Conservation (phyloP, 169 alveolate species). For the Plasmodium adleri region DNA sequence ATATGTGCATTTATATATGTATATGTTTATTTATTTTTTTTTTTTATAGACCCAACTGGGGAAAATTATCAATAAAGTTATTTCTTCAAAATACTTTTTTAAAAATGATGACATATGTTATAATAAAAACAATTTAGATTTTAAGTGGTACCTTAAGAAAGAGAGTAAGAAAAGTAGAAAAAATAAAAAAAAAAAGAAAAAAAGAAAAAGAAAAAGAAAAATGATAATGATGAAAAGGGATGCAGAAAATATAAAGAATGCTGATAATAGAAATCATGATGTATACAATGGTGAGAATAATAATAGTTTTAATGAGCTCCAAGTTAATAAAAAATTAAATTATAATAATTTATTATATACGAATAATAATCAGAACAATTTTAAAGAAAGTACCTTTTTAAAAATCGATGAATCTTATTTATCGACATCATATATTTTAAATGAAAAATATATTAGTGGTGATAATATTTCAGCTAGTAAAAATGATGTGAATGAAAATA, state of each 20-base stretch:
- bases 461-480: neutral
- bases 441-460: neutral
- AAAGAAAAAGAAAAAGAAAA: conserved; percentile 1
- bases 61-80: conserved; percentile 72
- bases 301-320: neutral
- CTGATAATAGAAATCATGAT: neutral
- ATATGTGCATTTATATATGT: neutral
- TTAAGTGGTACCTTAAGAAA: conserved; percentile 34
- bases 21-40: neutral
- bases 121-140: conserved; percentile 45
- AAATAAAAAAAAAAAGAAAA: conserved; percentile 4
- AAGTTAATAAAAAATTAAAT: neutral
- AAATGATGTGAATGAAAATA: conserved; percentile 13
- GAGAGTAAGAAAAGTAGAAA: conserved; percentile 11
- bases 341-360: neutral
- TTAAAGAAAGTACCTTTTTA: neutral
- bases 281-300: neutral
- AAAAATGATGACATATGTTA: conserved; percentile 74
- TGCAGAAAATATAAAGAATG: neutral
- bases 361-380: too few species aligned
- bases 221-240: neutral
- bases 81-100: conserved; percentile 69
- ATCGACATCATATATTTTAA: neutral
- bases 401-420: conserved; percentile 42
- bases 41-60: conserved; percentile 55